Evolutionary conservation across 192 early-diverging fungal genomes (phyloP).

Genomic region (Powellomyces hirtus): DNA sequence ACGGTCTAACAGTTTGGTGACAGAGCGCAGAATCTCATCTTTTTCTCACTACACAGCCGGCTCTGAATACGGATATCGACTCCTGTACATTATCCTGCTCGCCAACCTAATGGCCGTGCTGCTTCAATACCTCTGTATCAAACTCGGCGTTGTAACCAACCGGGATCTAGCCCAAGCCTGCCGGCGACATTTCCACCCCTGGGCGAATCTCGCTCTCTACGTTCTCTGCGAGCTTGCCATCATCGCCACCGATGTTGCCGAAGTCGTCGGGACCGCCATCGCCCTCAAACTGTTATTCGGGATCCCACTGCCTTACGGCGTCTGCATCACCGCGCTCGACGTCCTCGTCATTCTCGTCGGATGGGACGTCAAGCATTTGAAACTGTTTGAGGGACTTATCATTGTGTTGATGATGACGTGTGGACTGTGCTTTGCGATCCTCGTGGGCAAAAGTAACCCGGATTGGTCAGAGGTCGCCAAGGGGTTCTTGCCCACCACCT

Average conservation of each 20-base stretch:
- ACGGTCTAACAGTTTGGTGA: too few relatives aligned
- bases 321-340: constrained; percentile 72
- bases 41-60: constrained; percentile 56
- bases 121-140: constrained; percentile 74
- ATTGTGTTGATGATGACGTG: constrained; percentile 64
- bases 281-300: constrained; percentile 74
- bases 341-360: constrained; percentile 69
- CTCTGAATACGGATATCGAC: constrained; percentile 68
- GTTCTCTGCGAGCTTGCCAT: constrained; percentile 74
- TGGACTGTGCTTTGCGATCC: constrained; percentile 64
- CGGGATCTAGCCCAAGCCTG: constrained; percentile 73
- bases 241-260: constrained; percentile 79
- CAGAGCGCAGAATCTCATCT: too few relatives aligned
- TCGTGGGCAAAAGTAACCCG: constrained; percentile 60
- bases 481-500: constrained; percentile 61
- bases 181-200: constrained; percentile 53
- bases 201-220: constrained; percentile 65
- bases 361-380: constrained; percentile 56
- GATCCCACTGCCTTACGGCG: constrained; percentile 67
- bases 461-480: constrained; percentile 56
- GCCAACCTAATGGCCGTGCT: constrained; percentile 76
- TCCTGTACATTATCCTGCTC: constrained; percentile 70
- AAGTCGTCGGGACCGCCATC: constrained; percentile 88
- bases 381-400: constrained; percentile 67
- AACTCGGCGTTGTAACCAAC: constrained; percentile 72